Conservation (phyloP, 768 basidiomycete genomes). For the Tylopilus subfusipes region DNA sequence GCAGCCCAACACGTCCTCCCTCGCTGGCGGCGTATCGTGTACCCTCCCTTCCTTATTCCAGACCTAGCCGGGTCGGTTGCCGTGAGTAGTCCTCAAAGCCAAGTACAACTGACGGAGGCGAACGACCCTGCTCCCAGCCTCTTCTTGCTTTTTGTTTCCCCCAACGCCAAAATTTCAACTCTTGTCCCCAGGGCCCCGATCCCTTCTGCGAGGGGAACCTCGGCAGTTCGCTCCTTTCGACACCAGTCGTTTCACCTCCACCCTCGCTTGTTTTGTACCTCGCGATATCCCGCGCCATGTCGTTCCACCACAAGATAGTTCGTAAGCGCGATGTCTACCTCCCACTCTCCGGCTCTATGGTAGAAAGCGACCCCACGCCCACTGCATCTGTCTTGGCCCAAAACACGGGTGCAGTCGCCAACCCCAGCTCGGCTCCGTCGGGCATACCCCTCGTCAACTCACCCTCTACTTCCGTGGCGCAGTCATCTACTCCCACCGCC, state of each 20-base stretch:
- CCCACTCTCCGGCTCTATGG: slow-evolving; percentile 23
- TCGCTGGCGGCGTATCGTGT: slow-evolving; percentile 3
- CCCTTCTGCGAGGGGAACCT: slow-evolving; percentile 25
- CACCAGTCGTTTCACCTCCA: slow-evolving; percentile 2
- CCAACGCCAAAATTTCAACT: background rate
- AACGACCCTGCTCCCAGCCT: slow-evolving; percentile 8
- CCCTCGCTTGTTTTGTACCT: slow-evolving; percentile 2
- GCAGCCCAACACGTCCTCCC: slow-evolving; percentile 7
- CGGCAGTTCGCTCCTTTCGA: slow-evolving; percentile 18
- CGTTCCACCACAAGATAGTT: slow-evolving; percentile 1
- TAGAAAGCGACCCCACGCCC: slow-evolving; percentile 23
- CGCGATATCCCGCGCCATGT: slow-evolving; percentile 12
- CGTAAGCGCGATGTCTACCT: slow-evolving; percentile 16
- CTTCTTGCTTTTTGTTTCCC: background rate
- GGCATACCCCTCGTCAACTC: slow-evolving; percentile 17
- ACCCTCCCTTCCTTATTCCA: background rate
- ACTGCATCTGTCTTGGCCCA: slow-evolving; percentile 25
- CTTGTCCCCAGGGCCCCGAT: slow-evolving; percentile 4
- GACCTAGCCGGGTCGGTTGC: background rate
- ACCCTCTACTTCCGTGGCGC: background rate
- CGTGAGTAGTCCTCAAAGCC: slow-evolving; percentile 11
- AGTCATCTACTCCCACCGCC: slow-evolving; percentile 11
- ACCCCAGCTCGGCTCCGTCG: background rate
- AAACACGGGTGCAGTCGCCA: slow-evolving; percentile 7
- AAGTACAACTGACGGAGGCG: slow-evolving; percentile 19